Base-by-base conservation (phyloP, 2,329 filamentous ascomycete genomes). In the Metarhizium sp. region DNA sequence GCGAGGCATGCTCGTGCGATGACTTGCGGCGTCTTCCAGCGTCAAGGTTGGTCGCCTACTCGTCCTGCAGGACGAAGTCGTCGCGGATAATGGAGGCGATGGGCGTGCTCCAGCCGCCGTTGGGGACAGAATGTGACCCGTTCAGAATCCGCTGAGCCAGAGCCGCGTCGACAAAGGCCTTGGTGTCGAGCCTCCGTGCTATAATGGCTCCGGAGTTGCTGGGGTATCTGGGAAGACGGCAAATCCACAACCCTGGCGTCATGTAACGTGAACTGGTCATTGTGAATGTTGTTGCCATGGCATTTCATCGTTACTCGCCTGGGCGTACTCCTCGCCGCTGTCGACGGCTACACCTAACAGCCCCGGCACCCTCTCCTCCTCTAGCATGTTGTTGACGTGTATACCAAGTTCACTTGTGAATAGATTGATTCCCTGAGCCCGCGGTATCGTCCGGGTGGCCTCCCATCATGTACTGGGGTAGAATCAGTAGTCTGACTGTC, bases 141-240 rank as follows among this genome's bases (percentile, higher is more conserved):
- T 20, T 11, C 5, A 6, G 6, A 0, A 82, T 72, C 3, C 80
- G 62, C 1, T 76, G 73, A 2, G 82, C 63, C 4, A 84, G 63
- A 0, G 71, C 69, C 1, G 78, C 78, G 1, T 75, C 74, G 0
- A 75, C 77, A 54, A 79, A 73, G 6, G 78, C 75, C 63, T 84
- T 84, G 18, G 78, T 2, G 74, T 81, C 47, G 78, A 81, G 2
- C 74, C 81, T 2, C 71, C 71, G 58, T 77, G 79, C 67, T 78
- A 45, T 46, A 84, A 69, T 0, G 79, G 82, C 34, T 76, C 67
- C 56, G 52, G 69, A 62, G 60, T 73, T 57, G 58, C 75, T 65
- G 58, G 72, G 68, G 36, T 71, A 70, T 73, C 75, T 57, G 59
- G 67, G 16, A 68, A 32, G 0, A 60, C 65, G 14, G 67, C 63